A percentile compares a stretch with the other conserved stretches of the same genome.
Evolutionary conservation across 176 grass and related monocot genomes (phyloP).

Genomic region (Zoysia japonica): DNA sequence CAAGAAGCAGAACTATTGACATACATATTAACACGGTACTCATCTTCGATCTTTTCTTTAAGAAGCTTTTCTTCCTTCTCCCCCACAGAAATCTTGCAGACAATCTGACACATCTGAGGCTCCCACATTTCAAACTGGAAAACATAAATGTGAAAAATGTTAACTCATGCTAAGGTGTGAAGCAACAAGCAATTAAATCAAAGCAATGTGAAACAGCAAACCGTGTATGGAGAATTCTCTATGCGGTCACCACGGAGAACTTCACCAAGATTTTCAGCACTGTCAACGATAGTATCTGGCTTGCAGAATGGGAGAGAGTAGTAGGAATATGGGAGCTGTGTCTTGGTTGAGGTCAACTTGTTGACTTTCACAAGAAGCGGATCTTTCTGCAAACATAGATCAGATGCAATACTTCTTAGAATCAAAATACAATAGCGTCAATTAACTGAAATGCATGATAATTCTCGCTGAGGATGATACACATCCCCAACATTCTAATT

Average conservation of each 20-base stretch:
- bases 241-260: conserved; percentile 91
- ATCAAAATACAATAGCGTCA: not conserved
- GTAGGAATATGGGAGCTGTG: conserved; percentile 85
- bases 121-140: conserved; percentile 87
- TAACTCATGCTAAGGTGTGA: not conserved
- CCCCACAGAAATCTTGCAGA: conserved; percentile 68
- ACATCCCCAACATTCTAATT: not conserved
- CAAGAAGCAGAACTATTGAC: conserved; percentile 14
- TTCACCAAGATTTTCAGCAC: conserved; percentile 85
- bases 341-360: conserved; percentile 91
- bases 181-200: conserved; percentile 30
- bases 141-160: conserved; percentile 29
- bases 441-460: not conserved
- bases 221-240: conserved; percentile 81
- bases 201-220: conserved; percentile 32
- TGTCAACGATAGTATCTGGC: conserved; percentile 71
- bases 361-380: conserved; percentile 73
- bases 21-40: conserved; percentile 90
- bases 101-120: conserved; percentile 79
- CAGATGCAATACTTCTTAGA: not conserved
- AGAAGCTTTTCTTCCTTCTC: conserved; percentile 76
- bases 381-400: conserved; percentile 59
- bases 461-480: not conserved
- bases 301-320: conserved; percentile 89
- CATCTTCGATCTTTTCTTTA: conserved; percentile 91